Percentiles rank a stretch among this genome's conserved stretches.
These are phyloP conservation scores for Exsudoporus floridanus DNA, from an alignment of 1,284 basidiomycete species.

Conservation along the genomic window DNA sequence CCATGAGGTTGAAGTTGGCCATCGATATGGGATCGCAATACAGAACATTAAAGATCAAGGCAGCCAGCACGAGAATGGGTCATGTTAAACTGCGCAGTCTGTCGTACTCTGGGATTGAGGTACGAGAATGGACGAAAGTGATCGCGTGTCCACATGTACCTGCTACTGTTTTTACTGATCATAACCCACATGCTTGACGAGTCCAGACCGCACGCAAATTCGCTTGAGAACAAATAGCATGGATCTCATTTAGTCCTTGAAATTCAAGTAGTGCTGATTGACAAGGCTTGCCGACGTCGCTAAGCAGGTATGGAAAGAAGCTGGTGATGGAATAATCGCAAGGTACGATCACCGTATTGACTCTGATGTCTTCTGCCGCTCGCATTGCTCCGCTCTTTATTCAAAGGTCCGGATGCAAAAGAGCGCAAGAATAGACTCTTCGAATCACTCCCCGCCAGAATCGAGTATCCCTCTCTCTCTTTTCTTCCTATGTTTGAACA, in stretches of 20 bases:
- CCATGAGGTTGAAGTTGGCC: slow-evolving; percentile 16
- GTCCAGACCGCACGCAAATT: background rate
- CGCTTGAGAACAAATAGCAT: background rate
- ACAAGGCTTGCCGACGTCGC: background rate
- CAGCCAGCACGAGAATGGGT: slow-evolving; percentile 10
- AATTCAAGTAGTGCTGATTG: no score
- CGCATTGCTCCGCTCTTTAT: no score
- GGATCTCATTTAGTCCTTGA: no score
- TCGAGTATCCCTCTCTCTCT: no score
- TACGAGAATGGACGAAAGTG: slow-evolving; percentile 4
- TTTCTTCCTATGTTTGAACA: no score
- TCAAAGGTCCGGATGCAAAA: background rate
- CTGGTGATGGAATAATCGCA: background rate
- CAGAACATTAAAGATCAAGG: no score
- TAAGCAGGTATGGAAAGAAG: background rate
- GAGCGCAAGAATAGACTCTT: no score
- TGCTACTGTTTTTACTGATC: no score
- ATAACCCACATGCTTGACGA: no score
- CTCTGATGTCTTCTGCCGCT: no score
- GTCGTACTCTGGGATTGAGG: slow-evolving; percentile 15
- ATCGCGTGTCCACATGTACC: background rate
- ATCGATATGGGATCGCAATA: slow-evolving; percentile 23
- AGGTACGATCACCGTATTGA: background rate
- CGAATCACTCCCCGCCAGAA: no score
- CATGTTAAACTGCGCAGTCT: slow-evolving; percentile 24